These are phyloP conservation scores for Nicotiana obtusifolia DNA, from an alignment of 257 asterid species.

Conservation along the genomic window DNA sequence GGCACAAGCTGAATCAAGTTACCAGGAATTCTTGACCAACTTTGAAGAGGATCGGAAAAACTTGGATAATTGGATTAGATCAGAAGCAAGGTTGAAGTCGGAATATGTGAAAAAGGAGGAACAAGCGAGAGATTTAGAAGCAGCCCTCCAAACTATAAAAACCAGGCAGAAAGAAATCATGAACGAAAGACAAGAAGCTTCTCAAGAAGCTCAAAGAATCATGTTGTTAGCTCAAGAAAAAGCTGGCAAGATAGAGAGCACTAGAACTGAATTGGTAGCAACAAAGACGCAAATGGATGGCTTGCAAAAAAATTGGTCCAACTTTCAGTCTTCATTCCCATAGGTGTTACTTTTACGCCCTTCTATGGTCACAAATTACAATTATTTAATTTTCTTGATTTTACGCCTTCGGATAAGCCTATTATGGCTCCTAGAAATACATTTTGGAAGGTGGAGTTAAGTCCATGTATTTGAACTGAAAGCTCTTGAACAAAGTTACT, in stretches of 20 bases:
- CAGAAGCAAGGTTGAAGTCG: neutral
- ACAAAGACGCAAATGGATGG: neutral
- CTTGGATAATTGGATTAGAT: neutral
- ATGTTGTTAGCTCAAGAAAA: constrained; percentile 9
- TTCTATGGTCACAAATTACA: too few relatives aligned
- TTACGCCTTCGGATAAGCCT: too few relatives aligned
- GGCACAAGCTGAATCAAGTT: neutral
- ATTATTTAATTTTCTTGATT: neutral
- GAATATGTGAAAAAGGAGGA: neutral
- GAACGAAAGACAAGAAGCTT: neutral
- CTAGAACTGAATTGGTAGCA: neutral
- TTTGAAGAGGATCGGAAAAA: neutral
- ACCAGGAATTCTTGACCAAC: neutral
- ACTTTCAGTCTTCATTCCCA: neutral
- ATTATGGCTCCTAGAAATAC: neutral
- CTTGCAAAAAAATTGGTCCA: constrained; percentile 5
- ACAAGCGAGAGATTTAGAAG: neutral
- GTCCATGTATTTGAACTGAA: too few relatives aligned
- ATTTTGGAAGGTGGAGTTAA: neutral
- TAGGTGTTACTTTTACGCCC: too few relatives aligned
- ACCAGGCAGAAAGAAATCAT: neutral
- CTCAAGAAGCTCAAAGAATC: neutral
- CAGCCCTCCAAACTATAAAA: neutral
- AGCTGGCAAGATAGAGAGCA: neutral
- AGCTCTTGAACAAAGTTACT: too few relatives aligned